A percentile compares a stretch with the other conserved stretches of the same genome.
Evolutionary conservation across 306 rosid genomes (phyloP).

Genomic region (Carpinus fangiana): DNA sequence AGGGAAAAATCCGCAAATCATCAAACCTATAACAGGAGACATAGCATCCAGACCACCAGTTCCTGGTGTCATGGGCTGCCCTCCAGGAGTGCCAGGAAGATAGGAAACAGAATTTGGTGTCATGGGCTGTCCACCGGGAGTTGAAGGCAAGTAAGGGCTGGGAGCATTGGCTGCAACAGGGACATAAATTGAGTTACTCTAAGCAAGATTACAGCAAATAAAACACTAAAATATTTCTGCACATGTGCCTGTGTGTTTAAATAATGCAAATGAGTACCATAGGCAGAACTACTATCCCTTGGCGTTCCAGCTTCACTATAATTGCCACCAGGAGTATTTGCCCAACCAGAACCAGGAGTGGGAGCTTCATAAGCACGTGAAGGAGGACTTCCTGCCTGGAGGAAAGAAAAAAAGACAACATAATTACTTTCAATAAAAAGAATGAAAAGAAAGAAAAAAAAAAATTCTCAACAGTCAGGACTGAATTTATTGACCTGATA

Average conservation of each 20-base stretch:
- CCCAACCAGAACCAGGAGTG: constrained; percentile 99
- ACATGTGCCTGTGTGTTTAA: neutral
- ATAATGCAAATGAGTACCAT: constrained; percentile 44
- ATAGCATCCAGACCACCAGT: constrained; percentile 92
- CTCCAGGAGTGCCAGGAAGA: constrained; percentile 99
- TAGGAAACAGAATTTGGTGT: constrained; percentile 94
- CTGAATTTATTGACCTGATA: constrained; percentile 67
- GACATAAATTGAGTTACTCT: neutral
- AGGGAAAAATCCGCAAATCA: constrained; percentile 9
- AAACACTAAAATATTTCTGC: neutral
- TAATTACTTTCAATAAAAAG: neutral
- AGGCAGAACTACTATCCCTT: constrained; percentile 61
- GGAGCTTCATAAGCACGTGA: constrained; percentile 96
- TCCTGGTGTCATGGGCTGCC: constrained; percentile 99
- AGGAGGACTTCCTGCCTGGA: constrained; percentile 95
- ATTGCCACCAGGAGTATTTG: constrained; percentile 86
- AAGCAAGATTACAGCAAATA: constrained; percentile 6
- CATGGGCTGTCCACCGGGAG: constrained; percentile 99
- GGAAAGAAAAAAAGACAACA: constrained; percentile 3
- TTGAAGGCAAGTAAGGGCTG: constrained; percentile 97
- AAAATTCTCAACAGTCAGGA: neutral
- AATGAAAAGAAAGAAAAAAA: neutral
- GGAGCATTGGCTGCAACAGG: constrained; percentile 88
- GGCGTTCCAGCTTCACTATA: constrained; percentile 98
- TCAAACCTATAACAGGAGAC: constrained; percentile 90